A percentile compares a stretch with the other conserved stretches of the same genome.
Conservation (phyloP, 306 rosid genomes). For the Potentilla sterilis region DNA sequence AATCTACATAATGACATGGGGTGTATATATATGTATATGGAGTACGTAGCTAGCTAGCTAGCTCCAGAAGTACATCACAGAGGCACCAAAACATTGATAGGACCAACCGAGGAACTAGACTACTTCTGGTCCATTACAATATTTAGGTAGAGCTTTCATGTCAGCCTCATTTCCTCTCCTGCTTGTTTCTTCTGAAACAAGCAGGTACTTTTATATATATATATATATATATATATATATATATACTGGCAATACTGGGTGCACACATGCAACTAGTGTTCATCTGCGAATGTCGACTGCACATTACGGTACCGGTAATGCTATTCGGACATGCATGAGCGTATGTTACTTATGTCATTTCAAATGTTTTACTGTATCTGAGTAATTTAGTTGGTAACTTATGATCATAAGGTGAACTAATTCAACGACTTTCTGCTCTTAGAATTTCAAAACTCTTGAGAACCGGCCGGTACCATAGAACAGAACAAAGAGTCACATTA, state of each 20-base stretch:
- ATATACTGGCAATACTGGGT: neutral
- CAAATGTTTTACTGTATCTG: neutral
- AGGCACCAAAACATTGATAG: slow-evolving; percentile 2
- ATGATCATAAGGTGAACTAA: no score
- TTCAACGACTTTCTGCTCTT: no score
- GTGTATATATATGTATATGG: neutral
- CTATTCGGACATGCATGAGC: no score
- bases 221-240: no score
- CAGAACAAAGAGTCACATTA: neutral
- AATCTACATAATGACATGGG: neutral
- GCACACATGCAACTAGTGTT: neutral
- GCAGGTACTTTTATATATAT: no score
- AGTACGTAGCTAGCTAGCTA: neutral
- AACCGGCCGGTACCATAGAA: neutral
- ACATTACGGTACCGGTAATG: no score
- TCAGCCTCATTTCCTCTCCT: neutral
- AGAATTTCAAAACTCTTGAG: neutral
- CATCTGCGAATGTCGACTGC: neutral
- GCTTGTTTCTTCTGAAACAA: neutral
- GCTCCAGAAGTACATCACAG: neutral
- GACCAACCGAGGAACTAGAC: neutral
- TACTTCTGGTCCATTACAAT: neutral
- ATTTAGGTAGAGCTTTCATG: neutral
- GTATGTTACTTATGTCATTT: no score
- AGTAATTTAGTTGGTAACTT: neutral